These are phyloP conservation scores for Aphanomyces cochlioides DNA, from an alignment of 352 stramenopile genomes.

Conservation along the genomic window DNA sequence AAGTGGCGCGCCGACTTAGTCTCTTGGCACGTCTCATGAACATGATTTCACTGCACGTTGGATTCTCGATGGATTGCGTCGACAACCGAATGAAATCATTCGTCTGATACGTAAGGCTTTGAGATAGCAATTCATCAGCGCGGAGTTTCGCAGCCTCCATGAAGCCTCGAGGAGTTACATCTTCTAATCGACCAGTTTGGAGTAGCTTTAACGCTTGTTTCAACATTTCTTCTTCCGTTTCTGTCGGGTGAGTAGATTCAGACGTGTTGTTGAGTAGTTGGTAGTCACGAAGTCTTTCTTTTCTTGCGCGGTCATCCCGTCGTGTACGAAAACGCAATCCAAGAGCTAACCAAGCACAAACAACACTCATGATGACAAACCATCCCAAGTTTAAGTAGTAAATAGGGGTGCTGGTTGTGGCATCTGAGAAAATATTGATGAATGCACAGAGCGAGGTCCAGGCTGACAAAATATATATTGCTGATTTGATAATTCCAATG, in stretches of 20 bases:
- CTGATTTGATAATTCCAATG: conserved; percentile 42
- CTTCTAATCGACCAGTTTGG: conserved; percentile 31
- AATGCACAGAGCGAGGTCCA: conserved; percentile 54
- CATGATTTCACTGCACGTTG: conserved; percentile 27
- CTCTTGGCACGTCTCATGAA: conserved; percentile 33
- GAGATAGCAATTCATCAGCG: conserved; percentile 3
- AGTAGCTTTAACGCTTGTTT: conserved; percentile 25
- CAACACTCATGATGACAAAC: conserved; percentile 39
- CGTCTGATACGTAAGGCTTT: conserved; percentile 30
- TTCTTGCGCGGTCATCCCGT: conserved; percentile 8
- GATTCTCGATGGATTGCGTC: conserved; percentile 18
- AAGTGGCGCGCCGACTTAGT: conserved; percentile 20
- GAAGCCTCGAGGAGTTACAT: conserved; percentile 27
- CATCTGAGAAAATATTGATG: conserved; percentile 36
- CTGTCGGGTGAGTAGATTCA: conserved; percentile 13
- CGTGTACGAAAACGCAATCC: conserved; percentile 9
- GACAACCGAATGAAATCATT: conserved; percentile 32
- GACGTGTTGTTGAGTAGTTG: conserved; percentile 21
- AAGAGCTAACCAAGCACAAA: neutral
- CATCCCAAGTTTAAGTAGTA: conserved; percentile 61
- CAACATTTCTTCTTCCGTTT: conserved; percentile 30
- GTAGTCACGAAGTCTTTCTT: conserved; percentile 23
- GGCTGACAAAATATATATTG: conserved; percentile 51
- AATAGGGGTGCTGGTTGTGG: conserved; percentile 32
- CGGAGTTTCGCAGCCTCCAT: conserved; percentile 12